Percentiles rank a stretch among this genome's conserved stretches.
These are phyloP conservation scores for Chytriomyces confervae DNA, from an alignment of 192 early-diverging fungal species.

Conservation along the genomic window DNA sequence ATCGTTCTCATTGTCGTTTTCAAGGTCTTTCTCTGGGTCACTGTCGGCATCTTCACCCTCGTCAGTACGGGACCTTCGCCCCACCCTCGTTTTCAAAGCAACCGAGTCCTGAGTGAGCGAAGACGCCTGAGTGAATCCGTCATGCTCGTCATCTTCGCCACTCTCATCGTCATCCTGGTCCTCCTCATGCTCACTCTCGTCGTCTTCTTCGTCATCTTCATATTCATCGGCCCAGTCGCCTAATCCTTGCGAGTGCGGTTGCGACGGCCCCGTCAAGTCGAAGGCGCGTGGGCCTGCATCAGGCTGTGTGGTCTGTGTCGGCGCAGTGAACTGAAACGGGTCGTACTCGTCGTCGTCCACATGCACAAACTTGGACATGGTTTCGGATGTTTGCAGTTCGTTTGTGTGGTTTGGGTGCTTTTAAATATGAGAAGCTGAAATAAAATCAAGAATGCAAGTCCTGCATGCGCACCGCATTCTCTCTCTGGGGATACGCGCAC, in stretches of 20 bases:
- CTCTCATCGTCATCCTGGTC: conserved; percentile 15
- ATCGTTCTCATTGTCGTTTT: not conserved
- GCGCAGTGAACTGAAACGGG: conserved; percentile 7
- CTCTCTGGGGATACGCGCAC: not conserved
- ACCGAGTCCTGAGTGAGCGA: conserved; percentile 5
- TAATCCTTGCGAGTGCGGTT: not conserved
- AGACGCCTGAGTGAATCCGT: not conserved
- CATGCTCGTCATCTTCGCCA: conserved; percentile 8
- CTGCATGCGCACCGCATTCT: not conserved
- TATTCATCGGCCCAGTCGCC: not conserved
- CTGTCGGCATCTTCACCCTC: conserved; percentile 3
- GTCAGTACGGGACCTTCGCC: not conserved
- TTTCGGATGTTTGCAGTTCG: not conserved
- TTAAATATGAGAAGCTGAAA: not conserved
- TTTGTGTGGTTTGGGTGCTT: not conserved
- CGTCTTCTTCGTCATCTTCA: conserved; percentile 10
- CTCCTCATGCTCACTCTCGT: conserved; percentile 12
- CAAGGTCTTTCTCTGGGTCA: not conserved
- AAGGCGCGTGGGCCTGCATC: no score
- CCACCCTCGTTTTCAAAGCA: not conserved
- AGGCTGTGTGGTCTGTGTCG: conserved; percentile 19
- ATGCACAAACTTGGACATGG: conserved; percentile 1
- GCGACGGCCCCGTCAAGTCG: no score
- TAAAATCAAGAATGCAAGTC: not conserved
- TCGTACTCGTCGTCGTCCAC: conserved; percentile 7